Evolutionary conservation across 148 eudicot genomes (phyloP).

Genomic region (Vaccinium vitisidaea): DNA sequence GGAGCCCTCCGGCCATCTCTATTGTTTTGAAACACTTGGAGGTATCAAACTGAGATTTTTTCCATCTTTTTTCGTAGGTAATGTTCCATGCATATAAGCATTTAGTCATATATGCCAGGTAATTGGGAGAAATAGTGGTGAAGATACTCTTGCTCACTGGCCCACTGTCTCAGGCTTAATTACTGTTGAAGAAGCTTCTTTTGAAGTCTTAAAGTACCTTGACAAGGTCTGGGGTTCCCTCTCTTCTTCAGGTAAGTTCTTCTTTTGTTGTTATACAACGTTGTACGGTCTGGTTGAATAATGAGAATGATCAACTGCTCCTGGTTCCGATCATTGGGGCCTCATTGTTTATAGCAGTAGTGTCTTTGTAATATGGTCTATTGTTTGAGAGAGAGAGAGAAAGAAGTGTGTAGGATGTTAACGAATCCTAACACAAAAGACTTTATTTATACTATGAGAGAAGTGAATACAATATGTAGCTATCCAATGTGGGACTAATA

Average conservation of each 20-base stretch:
- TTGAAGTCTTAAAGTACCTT: conserved; percentile 83
- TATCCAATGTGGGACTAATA: no score
- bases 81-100: conserved; percentile 4
- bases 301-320: conserved; percentile 1
- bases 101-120: conserved; percentile 40
- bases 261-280: background rate
- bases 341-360: background rate
- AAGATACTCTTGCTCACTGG: conserved; percentile 97
- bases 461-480: no score
- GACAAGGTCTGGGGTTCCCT: conserved; percentile 85
- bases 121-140: conserved; percentile 88
- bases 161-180: conserved; percentile 63
- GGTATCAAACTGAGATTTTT: conserved; percentile 33
- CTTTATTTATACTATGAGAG: no score
- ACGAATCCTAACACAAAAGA: no score
- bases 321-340: background rate
- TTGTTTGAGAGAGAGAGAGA: no score
- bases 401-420: no score
- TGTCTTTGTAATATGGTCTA: background rate
- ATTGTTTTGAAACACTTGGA: conserved; percentile 73
- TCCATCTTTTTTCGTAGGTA: background rate
- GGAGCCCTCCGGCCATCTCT: conserved; percentile 82
- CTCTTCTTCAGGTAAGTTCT: conserved; percentile 68
- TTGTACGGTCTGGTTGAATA: background rate
- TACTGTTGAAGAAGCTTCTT: conserved; percentile 84